Evolutionary conservation across 148 eudicot species (phyloP), one percentile per base, ranked within the genome.

Genomic region (Selenicereus undatus): DNA sequence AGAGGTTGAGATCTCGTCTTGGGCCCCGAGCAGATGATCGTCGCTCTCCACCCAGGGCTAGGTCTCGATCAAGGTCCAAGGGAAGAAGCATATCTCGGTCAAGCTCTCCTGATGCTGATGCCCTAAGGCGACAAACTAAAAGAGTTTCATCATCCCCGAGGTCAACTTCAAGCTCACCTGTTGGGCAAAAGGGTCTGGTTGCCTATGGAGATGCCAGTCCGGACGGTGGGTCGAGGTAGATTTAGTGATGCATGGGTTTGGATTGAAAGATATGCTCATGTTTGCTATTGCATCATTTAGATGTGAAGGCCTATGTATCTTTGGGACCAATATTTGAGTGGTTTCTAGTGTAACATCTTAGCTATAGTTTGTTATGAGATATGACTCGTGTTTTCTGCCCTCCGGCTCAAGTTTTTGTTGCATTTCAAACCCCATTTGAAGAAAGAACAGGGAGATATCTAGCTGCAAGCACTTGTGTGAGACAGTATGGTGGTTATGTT

Each of bases 131-230:
- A 22, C 50, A 74, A 12, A 75, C 79, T 21, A 92, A 86, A 82
- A 85, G 20, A 79, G 84, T 45, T 24, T 50, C 91, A 24, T 80
- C 81, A 58, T 86, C 94, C n/a, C 88, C 92, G 4, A 79, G 76
- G 80, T 90, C 97, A 32, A 64, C 82, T 45, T 93, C 99, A 26
- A 92, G 90, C 87, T 91, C 98, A 64, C 97, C 97, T 43, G 84
- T 79, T 20, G 88, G 83, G 51, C 89, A 85, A 75, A 89, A 88
- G 80, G 97, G 99, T 71, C 85, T 97, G 82, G 99, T 97, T 20
- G 90, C 98, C 35, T 97, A 97, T 73, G 99, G 90, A 56, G 99
- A 94, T 86, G 73, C 79, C 54, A 94, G 94, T 85, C 95, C 97
- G 11, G 89, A 87, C 68, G 88, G 81, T 79, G 91, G 85, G 36